Conservation (phyloP, 2,329 filamentous ascomycete genomes). For the Diaporthe aspalathi region DNA sequence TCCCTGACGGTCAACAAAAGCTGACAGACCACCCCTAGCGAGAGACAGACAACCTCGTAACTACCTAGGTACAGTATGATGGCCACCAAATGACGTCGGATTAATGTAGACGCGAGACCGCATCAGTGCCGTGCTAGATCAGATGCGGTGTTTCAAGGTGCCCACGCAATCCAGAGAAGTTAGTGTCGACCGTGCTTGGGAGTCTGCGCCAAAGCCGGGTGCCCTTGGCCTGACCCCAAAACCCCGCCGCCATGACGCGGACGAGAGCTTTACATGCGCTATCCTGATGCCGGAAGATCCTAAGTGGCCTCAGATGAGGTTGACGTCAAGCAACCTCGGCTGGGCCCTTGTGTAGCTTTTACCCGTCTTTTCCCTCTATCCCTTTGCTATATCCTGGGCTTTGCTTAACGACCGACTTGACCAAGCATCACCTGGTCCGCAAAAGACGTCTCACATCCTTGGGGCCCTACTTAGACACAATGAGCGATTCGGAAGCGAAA, state of each 20-base stretch:
- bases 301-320: not conserved
- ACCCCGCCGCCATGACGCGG: conserved; percentile 5
- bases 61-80: too few species aligned
- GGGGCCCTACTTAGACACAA: too few species aligned
- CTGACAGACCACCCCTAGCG: too few species aligned
- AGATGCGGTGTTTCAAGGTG: not conserved
- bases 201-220: not conserved
- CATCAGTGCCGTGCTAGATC: not conserved
- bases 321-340: conserved; percentile 18
- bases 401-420: too few species aligned
- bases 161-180: not conserved
- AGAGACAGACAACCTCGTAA: too few species aligned
- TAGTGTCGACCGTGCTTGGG: not conserved
- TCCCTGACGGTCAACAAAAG: too few species aligned
- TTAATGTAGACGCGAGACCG: not conserved
- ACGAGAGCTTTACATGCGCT: not conserved
- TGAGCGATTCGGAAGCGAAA: not conserved
- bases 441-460: too few species aligned
- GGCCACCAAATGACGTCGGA: not conserved
- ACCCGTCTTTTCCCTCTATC: not conserved
- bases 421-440: too few species aligned
- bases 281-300: not conserved
- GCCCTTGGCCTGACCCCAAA: not conserved
- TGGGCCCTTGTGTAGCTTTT: not conserved
- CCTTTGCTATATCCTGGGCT: too few species aligned